phyloP scores from a whole-genome alignment of 1,139 yeast genomes.

The Meyerozyma smithsonii region DNA sequence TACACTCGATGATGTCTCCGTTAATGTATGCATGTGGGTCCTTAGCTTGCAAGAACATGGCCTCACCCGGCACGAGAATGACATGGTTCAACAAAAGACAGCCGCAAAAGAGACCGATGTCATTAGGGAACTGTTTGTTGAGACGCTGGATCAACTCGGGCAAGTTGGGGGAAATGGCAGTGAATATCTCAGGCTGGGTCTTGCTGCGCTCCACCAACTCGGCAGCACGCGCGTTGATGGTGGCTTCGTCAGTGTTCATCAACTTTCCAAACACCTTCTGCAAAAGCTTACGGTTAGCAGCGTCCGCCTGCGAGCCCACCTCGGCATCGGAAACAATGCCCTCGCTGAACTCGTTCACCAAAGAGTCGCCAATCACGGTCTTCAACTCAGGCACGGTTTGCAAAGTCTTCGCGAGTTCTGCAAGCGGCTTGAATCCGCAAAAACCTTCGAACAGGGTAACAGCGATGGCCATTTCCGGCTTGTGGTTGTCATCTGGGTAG shows the following conservation, averaged over 20 bases:
- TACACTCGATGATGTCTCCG: conserved; percentile 97
- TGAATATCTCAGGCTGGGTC: conserved; percentile 44
- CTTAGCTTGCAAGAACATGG: conserved; percentile 92
- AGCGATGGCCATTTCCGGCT: conserved; percentile 99
- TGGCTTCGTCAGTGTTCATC: conserved; percentile 67
- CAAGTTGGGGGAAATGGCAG: conserved; percentile 42
- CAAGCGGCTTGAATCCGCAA: conserved; percentile 94
- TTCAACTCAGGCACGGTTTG: conserved; percentile 69
- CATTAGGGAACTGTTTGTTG: conserved; percentile 85
- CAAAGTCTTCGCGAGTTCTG: conserved; percentile 65
- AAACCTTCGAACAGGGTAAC: conserved; percentile 94
- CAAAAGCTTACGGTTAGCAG: conserved; percentile 55
- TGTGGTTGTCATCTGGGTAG: conserved; percentile 97
- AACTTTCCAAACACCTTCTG: conserved; percentile 73
- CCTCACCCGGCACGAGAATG: conserved; percentile 81
- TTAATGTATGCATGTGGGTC: conserved; percentile 97
- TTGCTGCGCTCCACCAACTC: conserved; percentile 61
- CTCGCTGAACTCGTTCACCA: conserved; percentile 46
- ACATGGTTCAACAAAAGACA: conserved; percentile 89
- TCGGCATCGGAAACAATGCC: conserved; percentile 45
- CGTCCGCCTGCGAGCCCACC: conserved; percentile 44
- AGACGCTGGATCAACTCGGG: conserved; percentile 72
- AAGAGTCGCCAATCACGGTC: conserved; percentile 62
- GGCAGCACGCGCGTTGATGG: conserved; percentile 51
- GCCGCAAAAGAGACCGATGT: conserved; percentile 94